phyloP scores from a whole-genome alignment of 306 rosid genomes.

The Trifolium pratense region DNA sequence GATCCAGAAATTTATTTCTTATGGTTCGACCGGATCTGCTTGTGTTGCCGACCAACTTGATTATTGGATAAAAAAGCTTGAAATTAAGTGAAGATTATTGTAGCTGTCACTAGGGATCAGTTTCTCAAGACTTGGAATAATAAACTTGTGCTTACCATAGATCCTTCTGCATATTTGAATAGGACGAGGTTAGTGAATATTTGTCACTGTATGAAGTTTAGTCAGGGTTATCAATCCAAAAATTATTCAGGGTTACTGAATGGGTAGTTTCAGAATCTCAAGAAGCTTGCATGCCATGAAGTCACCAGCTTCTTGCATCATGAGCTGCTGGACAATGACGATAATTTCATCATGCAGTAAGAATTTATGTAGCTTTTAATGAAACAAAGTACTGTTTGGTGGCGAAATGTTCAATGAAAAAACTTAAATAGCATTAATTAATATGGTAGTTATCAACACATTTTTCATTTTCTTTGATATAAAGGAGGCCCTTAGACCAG shows the following conservation, averaged over 20 bases:
- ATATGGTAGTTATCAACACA: too few species aligned
- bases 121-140: constrained; percentile 15
- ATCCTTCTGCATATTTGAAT: constrained; percentile 13
- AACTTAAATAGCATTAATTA: too few species aligned
- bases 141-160: neutral
- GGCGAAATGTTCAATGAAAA: too few species aligned
- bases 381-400: too few species aligned
- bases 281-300: constrained; percentile 13
- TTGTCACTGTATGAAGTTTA: neutral
- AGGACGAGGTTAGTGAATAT: constrained; percentile 13
- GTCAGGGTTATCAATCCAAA: neutral
- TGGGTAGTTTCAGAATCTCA: constrained; percentile 21
- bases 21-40: constrained; percentile 89
- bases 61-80: constrained; percentile 70
- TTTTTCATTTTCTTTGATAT: too few species aligned
- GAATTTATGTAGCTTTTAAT: neutral
- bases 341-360: neutral
- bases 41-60: constrained; percentile 78
- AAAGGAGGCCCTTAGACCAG: too few species aligned
- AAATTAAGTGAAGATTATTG: constrained; percentile 42
- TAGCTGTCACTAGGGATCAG: neutral
- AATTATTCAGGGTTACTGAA: constrained; percentile 18
- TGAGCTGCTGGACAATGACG: constrained; percentile 15
- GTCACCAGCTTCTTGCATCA: constrained; percentile 22
- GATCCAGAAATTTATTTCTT: constrained; percentile 76